These are phyloP conservation scores for Leccinellum albellum DNA, from an alignment of 768 basidiomycete species.

Conservation along the genomic window DNA sequence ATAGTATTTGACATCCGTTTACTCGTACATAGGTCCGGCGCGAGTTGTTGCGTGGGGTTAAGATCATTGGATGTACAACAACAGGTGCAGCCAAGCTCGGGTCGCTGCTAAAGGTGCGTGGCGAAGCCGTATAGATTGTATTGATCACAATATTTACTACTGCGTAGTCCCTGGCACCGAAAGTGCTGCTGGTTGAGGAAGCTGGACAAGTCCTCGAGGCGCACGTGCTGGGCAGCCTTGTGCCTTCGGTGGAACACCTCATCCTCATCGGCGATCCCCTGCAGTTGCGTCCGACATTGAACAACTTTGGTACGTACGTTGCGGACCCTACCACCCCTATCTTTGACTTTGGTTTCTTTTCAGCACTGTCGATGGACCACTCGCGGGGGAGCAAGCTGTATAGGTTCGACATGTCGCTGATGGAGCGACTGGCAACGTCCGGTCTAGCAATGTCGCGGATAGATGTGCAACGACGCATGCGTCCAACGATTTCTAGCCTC, in stretches of 20 bases:
- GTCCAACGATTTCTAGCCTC: conserved; percentile 61
- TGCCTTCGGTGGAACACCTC: conserved; percentile 64
- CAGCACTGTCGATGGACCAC: conserved; percentile 70
- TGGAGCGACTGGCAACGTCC: conserved; percentile 63
- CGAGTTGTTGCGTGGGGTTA: conserved; percentile 46
- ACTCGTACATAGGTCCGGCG: conserved; percentile 44
- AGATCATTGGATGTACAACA: conserved; percentile 76
- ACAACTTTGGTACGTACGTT: conserved; percentile 47
- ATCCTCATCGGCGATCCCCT: conserved; percentile 80
- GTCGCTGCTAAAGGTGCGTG: conserved; percentile 49
- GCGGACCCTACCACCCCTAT: background rate
- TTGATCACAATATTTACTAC: background rate
- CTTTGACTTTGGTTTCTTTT: background rate
- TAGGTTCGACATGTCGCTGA: conserved; percentile 68
- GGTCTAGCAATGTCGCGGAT: conserved; percentile 67
- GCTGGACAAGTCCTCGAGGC: conserved; percentile 82
- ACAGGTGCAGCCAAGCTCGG: conserved; percentile 74
- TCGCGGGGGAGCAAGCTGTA: conserved; percentile 49
- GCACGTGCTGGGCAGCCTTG: conserved; percentile 62
- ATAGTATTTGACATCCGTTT: background rate
- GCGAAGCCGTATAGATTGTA: background rate
- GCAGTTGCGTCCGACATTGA: conserved; percentile 67
- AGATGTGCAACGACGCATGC: conserved; percentile 72
- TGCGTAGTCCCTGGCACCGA: conserved; percentile 52
- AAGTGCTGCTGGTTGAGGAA: conserved; percentile 70